Evolutionary conservation across 2,329 filamentous ascomycete genomes (phyloP).

Genomic region (Onygenales sp.): DNA sequence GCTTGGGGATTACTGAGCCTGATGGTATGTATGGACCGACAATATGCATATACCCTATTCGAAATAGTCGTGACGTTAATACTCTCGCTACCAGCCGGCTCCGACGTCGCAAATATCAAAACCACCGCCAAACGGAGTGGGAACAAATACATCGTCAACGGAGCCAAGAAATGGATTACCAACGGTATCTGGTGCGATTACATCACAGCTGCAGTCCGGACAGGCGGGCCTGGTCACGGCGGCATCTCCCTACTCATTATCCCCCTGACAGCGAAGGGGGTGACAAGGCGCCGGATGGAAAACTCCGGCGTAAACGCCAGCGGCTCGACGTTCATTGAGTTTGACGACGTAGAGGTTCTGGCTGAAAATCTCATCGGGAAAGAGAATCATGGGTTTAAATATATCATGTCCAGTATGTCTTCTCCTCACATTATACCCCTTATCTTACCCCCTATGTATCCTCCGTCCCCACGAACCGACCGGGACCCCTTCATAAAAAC

Average conservation of each 20-base stretch:
- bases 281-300: slow-evolving; percentile 45
- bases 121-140: slow-evolving; percentile 49
- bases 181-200: slow-evolving; percentile 52
- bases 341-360: slow-evolving; percentile 64
- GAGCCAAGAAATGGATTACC: slow-evolving; percentile 61
- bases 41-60: neutral
- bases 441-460: neutral
- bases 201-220: slow-evolving; percentile 53
- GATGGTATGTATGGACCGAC: slow-evolving; percentile 31
- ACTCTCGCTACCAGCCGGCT: slow-evolving; percentile 36
- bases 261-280: slow-evolving; percentile 40
- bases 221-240: slow-evolving; percentile 42
- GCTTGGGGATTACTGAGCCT: slow-evolving; percentile 57
- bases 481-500: neutral
- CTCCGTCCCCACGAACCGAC: slow-evolving; percentile 35
- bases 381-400: slow-evolving; percentile 62
- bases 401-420: slow-evolving; percentile 55
- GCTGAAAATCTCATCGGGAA: slow-evolving; percentile 58
- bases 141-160: slow-evolving; percentile 52
- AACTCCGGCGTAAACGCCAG: slow-evolving; percentile 61
- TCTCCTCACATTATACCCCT: neutral
- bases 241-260: slow-evolving; percentile 53
- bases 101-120: slow-evolving; percentile 54
- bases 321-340: slow-evolving; percentile 55
- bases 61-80: slow-evolving; percentile 5